These are phyloP conservation scores for Coprinopsis cinerea DNA, from an alignment of 768 basidiomycete genomes.

Conservation along the genomic window DNA sequence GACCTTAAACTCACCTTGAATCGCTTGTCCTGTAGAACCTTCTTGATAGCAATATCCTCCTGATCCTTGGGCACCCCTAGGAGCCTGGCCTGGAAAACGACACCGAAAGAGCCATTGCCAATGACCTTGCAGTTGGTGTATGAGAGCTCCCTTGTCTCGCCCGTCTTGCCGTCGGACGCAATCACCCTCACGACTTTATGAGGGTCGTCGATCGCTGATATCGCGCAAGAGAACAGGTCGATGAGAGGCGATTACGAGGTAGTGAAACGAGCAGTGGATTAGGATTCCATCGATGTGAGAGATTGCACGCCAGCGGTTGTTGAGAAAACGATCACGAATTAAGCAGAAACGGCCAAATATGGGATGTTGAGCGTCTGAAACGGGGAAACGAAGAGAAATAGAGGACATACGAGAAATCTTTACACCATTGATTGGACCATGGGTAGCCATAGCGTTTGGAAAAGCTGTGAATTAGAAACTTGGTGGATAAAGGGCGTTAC, in stretches of 20 bases:
- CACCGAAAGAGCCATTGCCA: conserved; percentile 98
- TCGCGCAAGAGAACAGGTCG: conserved; percentile 21
- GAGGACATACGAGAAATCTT: conserved; percentile 73
- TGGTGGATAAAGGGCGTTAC: conserved; percentile 11
- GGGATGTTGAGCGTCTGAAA: conserved; percentile 23
- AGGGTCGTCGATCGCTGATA: conserved; percentile 88
- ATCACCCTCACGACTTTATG: conserved; percentile 91
- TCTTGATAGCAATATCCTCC: conserved; percentile 99
- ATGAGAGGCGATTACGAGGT: conserved; percentile 29
- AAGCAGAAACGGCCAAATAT: conserved; percentile 10
- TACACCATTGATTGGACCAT: conserved; percentile 83
- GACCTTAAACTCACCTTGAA: conserved; percentile 78
- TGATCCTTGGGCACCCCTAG: conserved; percentile 55
- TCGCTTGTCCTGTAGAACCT: conserved; percentile 98
- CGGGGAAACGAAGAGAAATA: conserved; percentile 14
- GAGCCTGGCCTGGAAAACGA: conserved; percentile 95
- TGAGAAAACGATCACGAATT: conserved; percentile 20
- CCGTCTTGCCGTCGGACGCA: conserved; percentile 92
- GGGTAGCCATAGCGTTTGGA: conserved; percentile 53
- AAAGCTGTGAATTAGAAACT: conserved; percentile 8
- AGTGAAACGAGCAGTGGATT: conserved; percentile 11
- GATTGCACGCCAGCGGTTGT: conserved; percentile 16
- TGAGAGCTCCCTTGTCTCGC: conserved; percentile 78
- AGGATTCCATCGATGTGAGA: conserved; percentile 12
- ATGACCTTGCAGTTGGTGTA: conserved; percentile 99